Evolutionary conservation across 208 protist species (phyloP).

Genomic region (Paratrypanosoma confusum): DNA sequence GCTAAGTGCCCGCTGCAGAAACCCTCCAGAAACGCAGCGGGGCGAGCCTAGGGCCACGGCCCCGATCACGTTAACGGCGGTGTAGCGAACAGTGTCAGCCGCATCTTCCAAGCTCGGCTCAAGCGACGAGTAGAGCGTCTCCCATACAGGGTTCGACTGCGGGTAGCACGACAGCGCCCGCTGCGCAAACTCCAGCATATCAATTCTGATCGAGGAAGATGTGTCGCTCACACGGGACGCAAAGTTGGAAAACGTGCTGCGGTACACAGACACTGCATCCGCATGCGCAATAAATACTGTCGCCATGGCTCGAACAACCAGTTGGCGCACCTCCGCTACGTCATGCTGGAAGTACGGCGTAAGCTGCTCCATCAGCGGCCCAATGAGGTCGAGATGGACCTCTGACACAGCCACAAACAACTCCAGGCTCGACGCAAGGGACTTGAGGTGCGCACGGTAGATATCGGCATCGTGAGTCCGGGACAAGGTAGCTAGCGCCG

Average conservation of each 20-base stretch:
- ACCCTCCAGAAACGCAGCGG: too few species aligned
- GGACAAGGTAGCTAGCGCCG: conserved; percentile 5
- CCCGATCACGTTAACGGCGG: not conserved
- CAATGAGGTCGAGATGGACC: conserved; percentile 27
- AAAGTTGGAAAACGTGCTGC: conserved; percentile 5
- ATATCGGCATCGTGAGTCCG: conserved; percentile 2
- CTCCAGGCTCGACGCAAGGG: conserved; percentile 25
- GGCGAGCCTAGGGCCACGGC: too few species aligned
- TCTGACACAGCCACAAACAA: conserved; percentile 36
- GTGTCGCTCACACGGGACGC: conserved; percentile 26
- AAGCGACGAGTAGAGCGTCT: not conserved
- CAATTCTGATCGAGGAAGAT: conserved; percentile 35
- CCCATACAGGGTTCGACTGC: not conserved
- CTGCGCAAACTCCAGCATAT: conserved; percentile 21
- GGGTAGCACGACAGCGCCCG: not conserved
- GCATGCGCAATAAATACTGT: conserved; percentile 27
- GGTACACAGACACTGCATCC: conserved; percentile 19
- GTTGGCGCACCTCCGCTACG: conserved; percentile 29
- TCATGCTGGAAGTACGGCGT: conserved; percentile 31
- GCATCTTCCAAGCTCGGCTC: conserved; percentile 11
- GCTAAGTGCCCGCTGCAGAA: conserved; percentile 32
- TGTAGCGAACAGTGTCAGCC: not conserved
- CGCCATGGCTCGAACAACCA: conserved; percentile 41
- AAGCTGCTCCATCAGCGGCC: conserved; percentile 23
- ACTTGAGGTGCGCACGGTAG: conserved; percentile 7